Evolutionary conservation across 2,329 filamentous ascomycete species (phyloP), one percentile per base, ranked within the genome.

Genomic region (Didymella segeticola): DNA sequence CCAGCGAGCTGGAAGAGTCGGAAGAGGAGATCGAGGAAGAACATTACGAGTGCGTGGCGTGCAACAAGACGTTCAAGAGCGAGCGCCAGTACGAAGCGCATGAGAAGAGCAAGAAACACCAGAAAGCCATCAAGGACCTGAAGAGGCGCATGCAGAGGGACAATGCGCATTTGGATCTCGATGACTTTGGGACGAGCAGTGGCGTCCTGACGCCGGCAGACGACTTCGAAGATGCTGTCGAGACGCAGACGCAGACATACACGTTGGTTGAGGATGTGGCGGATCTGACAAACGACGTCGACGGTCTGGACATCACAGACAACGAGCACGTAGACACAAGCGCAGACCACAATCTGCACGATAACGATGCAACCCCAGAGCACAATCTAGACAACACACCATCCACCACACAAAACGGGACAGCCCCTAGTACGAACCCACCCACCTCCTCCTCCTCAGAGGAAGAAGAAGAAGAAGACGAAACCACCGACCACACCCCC

Each of bases 81-180:
- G 90, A 96, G 70, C 92, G 91, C 61, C 93, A 98, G 69, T 92
- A 89, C 58, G 87, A 96, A 67, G 88, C 89, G 3, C 95, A 99
- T 67, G 93, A 97, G 77, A 91, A 89, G 77, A 98, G 93, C 80
- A 99, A 96, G 74, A 99, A 98, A 76, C 95, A 99, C 68, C 76
- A 88, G 57, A 98, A 96, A 71, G 89, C 91, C 2, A 83, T 97
- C 6, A 88, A 93, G 62, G 85, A 92, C 56, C 76, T 99, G 31
- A 86, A 86, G 66, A 83, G 85, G 66, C 88, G 95, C 71, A 96
- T 99, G 92, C 85, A 83, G 63, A 86, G 88, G 63, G 90, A 99
- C 67, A 89, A 93, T 65, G 79, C 80, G 39, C 80, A 86, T 42
- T 73, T 91, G 27, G 68, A 78, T 49, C 63, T 81, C 27, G 76